These are phyloP conservation scores for Fistulinella cinereoalba DNA, from an alignment of 1,284 basidiomycete species.

Conservation along the genomic window DNA sequence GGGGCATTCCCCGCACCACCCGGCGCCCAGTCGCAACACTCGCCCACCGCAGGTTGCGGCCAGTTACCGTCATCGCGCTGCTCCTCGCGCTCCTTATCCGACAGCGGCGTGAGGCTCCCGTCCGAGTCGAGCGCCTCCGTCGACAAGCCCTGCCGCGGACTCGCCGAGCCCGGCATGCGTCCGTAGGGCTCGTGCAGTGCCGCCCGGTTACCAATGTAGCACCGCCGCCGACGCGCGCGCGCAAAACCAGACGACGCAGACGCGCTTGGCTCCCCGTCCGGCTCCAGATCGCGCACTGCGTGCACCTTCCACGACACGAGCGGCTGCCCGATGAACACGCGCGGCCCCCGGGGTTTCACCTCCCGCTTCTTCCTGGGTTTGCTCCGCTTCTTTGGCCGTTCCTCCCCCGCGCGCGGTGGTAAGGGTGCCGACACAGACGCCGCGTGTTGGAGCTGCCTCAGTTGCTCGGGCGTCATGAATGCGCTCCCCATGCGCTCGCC, in stretches of 20 bases:
- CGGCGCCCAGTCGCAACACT: constrained; percentile 25
- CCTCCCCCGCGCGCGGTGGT: not conserved
- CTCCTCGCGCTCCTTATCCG: not conserved
- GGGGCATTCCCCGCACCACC: not conserved
- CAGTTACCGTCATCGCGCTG: constrained; percentile 7
- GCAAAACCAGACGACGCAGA: not conserved
- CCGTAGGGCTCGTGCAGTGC: constrained; percentile 22
- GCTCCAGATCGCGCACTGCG: constrained; percentile 23
- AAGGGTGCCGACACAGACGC: not conserved
- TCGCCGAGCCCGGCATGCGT: constrained; percentile 14
- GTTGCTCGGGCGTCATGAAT: constrained; percentile 18
- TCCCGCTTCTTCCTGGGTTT: not conserved
- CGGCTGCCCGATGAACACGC: constrained; percentile 29
- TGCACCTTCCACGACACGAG: constrained; percentile 23
- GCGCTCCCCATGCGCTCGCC: constrained; percentile 28
- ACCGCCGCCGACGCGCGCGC: constrained; percentile 2
- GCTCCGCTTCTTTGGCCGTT: not conserved
- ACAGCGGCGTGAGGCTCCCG: constrained; percentile 7
- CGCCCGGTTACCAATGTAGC: constrained; percentile 17
- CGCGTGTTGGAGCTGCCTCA: constrained; percentile 1
- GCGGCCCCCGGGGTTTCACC: constrained; percentile 7
- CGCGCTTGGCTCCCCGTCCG: constrained; percentile 2
- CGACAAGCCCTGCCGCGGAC: not conserved
- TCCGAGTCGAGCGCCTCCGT: constrained; percentile 17
- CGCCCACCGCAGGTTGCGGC: constrained; percentile 34